Evolutionary conservation across 2,329 filamentous ascomycete genomes (phyloP).

Genomic region (Stemphylium vesicarium): DNA sequence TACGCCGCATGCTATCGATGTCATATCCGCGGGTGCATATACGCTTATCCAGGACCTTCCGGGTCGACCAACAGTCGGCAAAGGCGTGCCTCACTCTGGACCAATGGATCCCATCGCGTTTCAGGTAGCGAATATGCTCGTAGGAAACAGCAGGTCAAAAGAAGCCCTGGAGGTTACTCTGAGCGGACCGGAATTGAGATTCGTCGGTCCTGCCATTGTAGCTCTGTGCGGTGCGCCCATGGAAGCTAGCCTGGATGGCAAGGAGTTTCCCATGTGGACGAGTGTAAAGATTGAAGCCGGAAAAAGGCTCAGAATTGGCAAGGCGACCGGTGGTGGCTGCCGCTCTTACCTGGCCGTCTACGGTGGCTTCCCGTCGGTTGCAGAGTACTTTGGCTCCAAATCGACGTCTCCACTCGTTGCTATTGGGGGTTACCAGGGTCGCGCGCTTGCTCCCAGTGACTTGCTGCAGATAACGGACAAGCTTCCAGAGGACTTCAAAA

Average conservation of each 20-base stretch:
- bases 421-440: slow-evolving; percentile 66
- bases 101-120: slow-evolving; percentile 68
- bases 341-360: slow-evolving; percentile 65
- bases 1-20: slow-evolving; percentile 59
- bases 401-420: slow-evolving; percentile 64
- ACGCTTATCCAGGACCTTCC: slow-evolving; percentile 66
- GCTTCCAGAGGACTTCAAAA: slow-evolving; percentile 41
- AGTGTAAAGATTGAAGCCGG: slow-evolving; percentile 58
- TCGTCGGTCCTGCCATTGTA: slow-evolving; percentile 61
- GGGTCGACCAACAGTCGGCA: slow-evolving; percentile 62
- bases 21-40: slow-evolving; percentile 63
- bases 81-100: slow-evolving; percentile 65
- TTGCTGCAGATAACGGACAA: slow-evolving; percentile 55
- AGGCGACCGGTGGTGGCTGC: slow-evolving; percentile 60
- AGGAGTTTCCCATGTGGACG: slow-evolving; percentile 61
- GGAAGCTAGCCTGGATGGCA: slow-evolving; percentile 59
- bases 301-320: slow-evolving; percentile 62
- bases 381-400: slow-evolving; percentile 65
- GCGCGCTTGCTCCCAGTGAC: slow-evolving; percentile 62
- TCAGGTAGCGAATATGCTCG: slow-evolving; percentile 65
- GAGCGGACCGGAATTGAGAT: slow-evolving; percentile 64
- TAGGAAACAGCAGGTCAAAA: slow-evolving; percentile 59
- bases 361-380: slow-evolving; percentile 61
- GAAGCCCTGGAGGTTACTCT: slow-evolving; percentile 68
- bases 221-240: slow-evolving; percentile 64